Evolutionary conservation across 2,329 filamentous ascomycete genomes (phyloP).

Genomic region (Fusarium floridanum): DNA sequence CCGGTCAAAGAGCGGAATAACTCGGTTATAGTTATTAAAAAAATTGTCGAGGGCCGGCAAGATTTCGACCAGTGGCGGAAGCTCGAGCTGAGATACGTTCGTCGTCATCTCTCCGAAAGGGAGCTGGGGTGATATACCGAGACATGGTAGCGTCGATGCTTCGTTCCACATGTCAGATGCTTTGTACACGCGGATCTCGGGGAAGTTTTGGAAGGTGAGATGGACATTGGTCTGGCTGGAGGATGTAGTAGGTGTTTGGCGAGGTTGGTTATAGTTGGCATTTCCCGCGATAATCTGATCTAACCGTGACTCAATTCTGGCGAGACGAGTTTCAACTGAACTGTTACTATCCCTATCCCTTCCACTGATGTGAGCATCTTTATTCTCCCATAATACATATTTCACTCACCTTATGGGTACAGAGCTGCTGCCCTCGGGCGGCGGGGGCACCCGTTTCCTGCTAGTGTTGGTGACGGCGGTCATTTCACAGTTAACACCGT

Average conservation of each 20-base stretch:
- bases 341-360: too few relatives aligned
- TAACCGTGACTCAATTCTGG: constrained; percentile 8
- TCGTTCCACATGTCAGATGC: constrained; percentile 17
- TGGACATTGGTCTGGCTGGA: not conserved
- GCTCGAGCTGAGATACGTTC: not conserved
- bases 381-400: not conserved
- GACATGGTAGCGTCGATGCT: constrained; percentile 11
- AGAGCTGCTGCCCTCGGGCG: not conserved
- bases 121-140: constrained; percentile 8
- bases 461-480: constrained; percentile 9
- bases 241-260: not conserved
- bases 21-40: constrained; percentile 6
- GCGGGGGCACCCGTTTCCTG: constrained; percentile 4
- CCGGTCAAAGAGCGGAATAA: constrained; percentile 50
- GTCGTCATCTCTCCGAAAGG: not conserved
- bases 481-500: constrained; percentile 47
- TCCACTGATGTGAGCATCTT: too few relatives aligned
- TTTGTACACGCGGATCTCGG: constrained; percentile 4
- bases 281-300: constrained; percentile 11
- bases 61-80: constrained; percentile 3
- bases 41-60: constrained; percentile 10
- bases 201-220: constrained; percentile 11
- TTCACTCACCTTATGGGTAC: not conserved
- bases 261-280: not conserved
- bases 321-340: constrained; percentile 4